phyloP scores from a whole-genome alignment of 306 rosid species.

The Lathyrus aphaca region DNA sequence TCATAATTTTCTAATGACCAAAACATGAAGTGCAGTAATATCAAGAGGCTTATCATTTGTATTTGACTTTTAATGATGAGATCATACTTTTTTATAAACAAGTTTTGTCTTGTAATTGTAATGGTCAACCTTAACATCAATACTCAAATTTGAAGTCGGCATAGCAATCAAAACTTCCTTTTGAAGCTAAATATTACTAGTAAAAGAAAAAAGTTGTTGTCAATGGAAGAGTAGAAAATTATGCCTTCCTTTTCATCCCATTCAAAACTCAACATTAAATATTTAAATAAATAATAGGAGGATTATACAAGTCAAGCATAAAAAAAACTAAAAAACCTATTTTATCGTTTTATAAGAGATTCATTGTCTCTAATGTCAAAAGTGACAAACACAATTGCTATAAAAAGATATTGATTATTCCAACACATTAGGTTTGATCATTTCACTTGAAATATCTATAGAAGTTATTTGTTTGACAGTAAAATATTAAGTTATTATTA shows the following conservation, averaged over 20 bases:
- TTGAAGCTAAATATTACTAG: conserved; percentile 36
- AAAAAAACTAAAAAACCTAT: too few relatives aligned
- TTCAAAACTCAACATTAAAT: neutral
- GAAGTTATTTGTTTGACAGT: too few relatives aligned
- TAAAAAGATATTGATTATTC: too few relatives aligned
- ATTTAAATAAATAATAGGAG: too few relatives aligned
- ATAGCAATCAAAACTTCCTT: conserved; percentile 44
- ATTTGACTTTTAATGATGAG: conserved; percentile 48
- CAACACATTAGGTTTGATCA: too few relatives aligned
- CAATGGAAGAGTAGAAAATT: neutral
- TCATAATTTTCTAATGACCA: conserved; percentile 37
- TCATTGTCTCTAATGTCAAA: too few relatives aligned
- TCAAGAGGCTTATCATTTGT: conserved; percentile 46
- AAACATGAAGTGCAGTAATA: conserved; percentile 40
- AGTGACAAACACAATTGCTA: too few relatives aligned
- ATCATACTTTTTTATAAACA: conserved; percentile 33
- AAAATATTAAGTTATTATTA: too few relatives aligned
- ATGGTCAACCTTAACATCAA: conserved; percentile 37
- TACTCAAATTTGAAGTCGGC: conserved; percentile 38
- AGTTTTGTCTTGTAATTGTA: conserved; percentile 38
- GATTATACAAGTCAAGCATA: too few relatives aligned
- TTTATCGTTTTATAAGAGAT: too few relatives aligned
- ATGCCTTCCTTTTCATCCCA: conserved; percentile 1
- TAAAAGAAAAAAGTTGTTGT: conserved; percentile 6
- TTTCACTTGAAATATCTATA: too few relatives aligned